A percentile compares a stretch with the other conserved stretches of the same genome.
phyloP scores from a whole-genome alignment of 2,329 filamentous ascomycete genomes.

The Fusarium sp. region DNA sequence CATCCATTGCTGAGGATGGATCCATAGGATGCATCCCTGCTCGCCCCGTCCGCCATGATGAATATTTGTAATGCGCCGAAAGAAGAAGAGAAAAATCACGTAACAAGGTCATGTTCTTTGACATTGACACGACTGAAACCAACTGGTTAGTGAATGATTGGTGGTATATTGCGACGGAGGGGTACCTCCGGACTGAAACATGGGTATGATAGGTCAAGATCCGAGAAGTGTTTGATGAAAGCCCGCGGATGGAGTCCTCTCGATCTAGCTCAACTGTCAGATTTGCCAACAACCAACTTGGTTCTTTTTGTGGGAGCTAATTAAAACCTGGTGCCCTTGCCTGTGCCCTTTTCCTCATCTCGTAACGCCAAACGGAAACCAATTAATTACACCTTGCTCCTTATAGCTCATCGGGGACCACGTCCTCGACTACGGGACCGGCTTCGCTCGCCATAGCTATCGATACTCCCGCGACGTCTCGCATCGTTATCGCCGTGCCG shows the following conservation, averaged over 20 bases:
- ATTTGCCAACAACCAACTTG: conserved; percentile 39
- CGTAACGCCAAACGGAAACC: conserved; percentile 39
- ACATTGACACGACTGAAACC: conserved; percentile 1
- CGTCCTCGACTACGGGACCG: conserved; percentile 55
- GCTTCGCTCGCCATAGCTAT: conserved; percentile 56
- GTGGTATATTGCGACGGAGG: conserved; percentile 23
- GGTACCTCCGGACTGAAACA: conserved; percentile 24
- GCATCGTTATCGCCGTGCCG: conserved; percentile 49
- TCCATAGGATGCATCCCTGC: conserved; percentile 4
- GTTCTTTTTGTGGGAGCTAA: conserved; percentile 37
- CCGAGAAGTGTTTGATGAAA: conserved; percentile 16
- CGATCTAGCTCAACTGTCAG: conserved; percentile 39
- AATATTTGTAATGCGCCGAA: conserved; percentile 12
- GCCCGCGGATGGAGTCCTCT: conserved; percentile 30
- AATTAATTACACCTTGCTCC: conserved; percentile 29
- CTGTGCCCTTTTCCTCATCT: conserved; percentile 16
- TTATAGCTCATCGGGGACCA: conserved; percentile 47
- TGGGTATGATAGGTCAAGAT: conserved; percentile 23
- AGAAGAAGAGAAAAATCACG: conserved; percentile 22
- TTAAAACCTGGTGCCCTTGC: conserved; percentile 19
- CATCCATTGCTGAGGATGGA: conserved; percentile 7
- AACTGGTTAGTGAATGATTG: conserved; percentile 2
- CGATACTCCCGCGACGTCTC: conserved; percentile 59
- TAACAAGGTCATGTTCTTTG: conserved; percentile 5
- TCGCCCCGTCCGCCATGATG: conserved; percentile 3